These are phyloP conservation scores for Pleurotus giganteus DNA, from an alignment of 768 basidiomycete species.

Conservation along the genomic window DNA sequence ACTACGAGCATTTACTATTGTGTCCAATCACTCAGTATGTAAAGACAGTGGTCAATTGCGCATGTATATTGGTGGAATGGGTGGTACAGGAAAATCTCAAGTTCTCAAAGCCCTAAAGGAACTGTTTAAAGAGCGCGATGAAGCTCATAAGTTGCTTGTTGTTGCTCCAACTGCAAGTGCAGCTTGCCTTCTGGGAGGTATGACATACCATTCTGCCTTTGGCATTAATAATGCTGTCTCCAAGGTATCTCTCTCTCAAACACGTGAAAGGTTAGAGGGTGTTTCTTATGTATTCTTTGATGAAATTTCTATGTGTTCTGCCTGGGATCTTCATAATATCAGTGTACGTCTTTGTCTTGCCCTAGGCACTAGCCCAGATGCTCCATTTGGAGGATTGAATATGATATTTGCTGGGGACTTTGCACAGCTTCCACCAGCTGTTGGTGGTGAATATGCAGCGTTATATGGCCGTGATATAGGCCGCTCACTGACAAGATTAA, in stretches of 20 bases:
- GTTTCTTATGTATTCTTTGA: conserved; percentile 38
- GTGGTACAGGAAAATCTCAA: conserved; percentile 31
- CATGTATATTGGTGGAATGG: conserved; percentile 33
- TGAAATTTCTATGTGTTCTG: conserved; percentile 41
- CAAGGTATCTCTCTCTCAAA: neutral
- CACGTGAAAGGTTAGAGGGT: conserved; percentile 15
- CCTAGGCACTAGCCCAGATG: conserved; percentile 9
- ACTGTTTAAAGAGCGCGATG: conserved; percentile 21
- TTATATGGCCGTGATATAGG: conserved; percentile 20
- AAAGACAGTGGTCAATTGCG: conserved; percentile 17
- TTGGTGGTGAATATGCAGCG: conserved; percentile 11
- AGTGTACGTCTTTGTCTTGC: conserved; percentile 21
- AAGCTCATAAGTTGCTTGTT: conserved; percentile 24
- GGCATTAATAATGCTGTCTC: neutral
- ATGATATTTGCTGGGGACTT: conserved; percentile 37
- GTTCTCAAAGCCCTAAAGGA: conserved; percentile 24
- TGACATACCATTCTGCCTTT: conserved; percentile 23
- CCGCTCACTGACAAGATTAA: neutral
- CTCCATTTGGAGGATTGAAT: conserved; percentile 29
- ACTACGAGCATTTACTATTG: conserved; percentile 27
- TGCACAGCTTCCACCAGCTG: conserved; percentile 34
- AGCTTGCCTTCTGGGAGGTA: conserved; percentile 21
- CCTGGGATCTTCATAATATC: conserved; percentile 29
- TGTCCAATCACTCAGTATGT: conserved; percentile 23
- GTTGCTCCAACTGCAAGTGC: conserved; percentile 26